Conservation (phyloP, 495 filamentous ascomycete genomes). For the Parmelia sp. region DNA sequence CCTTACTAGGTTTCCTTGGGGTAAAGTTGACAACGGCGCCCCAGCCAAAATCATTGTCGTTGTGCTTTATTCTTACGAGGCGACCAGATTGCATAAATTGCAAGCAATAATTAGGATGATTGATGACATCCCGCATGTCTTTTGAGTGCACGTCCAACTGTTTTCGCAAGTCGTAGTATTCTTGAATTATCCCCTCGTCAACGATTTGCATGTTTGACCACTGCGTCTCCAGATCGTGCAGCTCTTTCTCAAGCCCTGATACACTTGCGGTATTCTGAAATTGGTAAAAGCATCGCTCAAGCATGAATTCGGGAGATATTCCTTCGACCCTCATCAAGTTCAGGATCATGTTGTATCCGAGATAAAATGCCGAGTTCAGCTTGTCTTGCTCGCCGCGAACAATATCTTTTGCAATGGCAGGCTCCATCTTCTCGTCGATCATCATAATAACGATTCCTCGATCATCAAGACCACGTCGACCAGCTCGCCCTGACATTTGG, state of each 20-base stretch:
- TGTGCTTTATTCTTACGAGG: conserved; percentile 72
- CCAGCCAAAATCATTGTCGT: conserved; percentile 84
- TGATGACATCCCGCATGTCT: conserved; percentile 82
- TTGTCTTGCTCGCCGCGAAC: conserved; percentile 94
- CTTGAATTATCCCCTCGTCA: conserved; percentile 80
- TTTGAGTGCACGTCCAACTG: conserved; percentile 74
- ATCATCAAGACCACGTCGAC: conserved; percentile 93
- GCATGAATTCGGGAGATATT: conserved; percentile 94
- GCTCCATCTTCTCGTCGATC: conserved; percentile 95
- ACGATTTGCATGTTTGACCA: conserved; percentile 64
- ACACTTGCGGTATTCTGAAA: conserved; percentile 92
- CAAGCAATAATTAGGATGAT: conserved; percentile 76
- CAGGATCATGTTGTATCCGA: conserved; percentile 99
- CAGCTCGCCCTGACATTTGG: conserved; percentile 96
- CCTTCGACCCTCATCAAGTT: conserved; percentile 94
- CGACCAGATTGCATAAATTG: conserved; percentile 77
- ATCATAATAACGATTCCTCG: conserved; percentile 99
- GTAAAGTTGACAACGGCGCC: conserved; percentile 71
- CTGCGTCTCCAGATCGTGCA: conserved; percentile 66
- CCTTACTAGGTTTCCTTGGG: conserved; percentile 52
- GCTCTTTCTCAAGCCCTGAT: conserved; percentile 70
- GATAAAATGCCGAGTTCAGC: conserved; percentile 93
- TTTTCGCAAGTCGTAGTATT: conserved; percentile 82
- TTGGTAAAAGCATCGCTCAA: conserved; percentile 93
- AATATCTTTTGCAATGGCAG: conserved; percentile 84